Base-by-base conservation (phyloP, 192 early-diverging fungal species). In the Obelidium mucronatum region DNA sequence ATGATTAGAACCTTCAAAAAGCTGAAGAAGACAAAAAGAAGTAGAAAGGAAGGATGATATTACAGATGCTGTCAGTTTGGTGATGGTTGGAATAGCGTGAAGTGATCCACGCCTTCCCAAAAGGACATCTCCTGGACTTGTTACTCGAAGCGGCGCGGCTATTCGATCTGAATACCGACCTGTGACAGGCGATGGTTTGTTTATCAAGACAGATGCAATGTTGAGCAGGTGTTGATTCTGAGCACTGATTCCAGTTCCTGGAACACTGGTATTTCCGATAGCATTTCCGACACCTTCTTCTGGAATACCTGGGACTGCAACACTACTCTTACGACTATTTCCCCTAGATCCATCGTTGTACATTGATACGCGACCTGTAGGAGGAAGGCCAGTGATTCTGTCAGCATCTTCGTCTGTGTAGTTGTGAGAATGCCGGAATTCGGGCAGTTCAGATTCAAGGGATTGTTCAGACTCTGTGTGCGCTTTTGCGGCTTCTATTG, bases 41-140 rank as follows among this genome's bases (percentile, higher is more conserved):
- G 8, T 48, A 48, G 19, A 35, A 33, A 65, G 0, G 5, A n/a
- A 17, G 26, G 6, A 19, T 36, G 37, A 24, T 8, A 58, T 11
- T 72, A 72, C 70, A 52, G 70, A 59, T 59, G 55, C 24, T 2
- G 52, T 58, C 35, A 72, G 36, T 22, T 53, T 44, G 15, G 70
- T 59, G 11, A 13, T 33, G 0, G 70, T 72, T 31, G 70, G 70
- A 40, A 72, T 72, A 1, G 70, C 70, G 37, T 72, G 70, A 2
- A 72, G 26, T 15, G 44, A 53, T 15, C 70, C 70, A 28, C 70
- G 70, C 1, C 70, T 52, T 2, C 70, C 70, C 6, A 59, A 44
- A 59, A 72, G 24, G 2, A 72, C 34, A 36, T 72, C 70, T 15
- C 70, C 70, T 5, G 70, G 70, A 0, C 63, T 60, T 60, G 33